Evolutionary conservation across 148 eudicot species (phyloP), one percentile per base, ranked within the genome.

Genomic region (Fagopyrum tataricum): DNA sequence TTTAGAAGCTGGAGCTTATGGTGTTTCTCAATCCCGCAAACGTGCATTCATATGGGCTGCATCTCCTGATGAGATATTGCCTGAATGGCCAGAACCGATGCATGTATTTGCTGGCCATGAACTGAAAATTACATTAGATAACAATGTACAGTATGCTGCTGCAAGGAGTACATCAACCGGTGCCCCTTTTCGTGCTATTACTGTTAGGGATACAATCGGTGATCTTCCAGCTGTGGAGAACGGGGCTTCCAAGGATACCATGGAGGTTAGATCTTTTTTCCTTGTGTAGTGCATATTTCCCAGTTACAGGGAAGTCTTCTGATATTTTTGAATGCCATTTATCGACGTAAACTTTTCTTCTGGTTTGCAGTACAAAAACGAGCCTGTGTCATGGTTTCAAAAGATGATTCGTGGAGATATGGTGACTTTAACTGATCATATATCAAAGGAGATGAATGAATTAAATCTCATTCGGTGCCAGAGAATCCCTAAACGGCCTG

Each of bases 31-130:
- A 76, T 87, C 99, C 46, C 82, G 99, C 49, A 95, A 95, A 75
- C 91, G 99, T 75, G 99, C 97, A 53, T 95, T 95, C 71, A 95
- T 95, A 71, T 95, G 99, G 99, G 99, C 99, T 44, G 96, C 97
- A 6, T 82, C 97, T 77, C 99, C 99, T 20, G 85, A 95, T 52
- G 92, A 91, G 81, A 81, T 62, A 69, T 87, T 95, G 52, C 99
- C 99, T 14, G 97, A 91, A 44, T 95, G 99, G 99, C 99, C 99
- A 20, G 99, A 91, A 83, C 99, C 97, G 44, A 88, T 95, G 96
- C 94, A 95, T 85, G 99, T 92, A 52, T 95, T 95, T 90, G 90
- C 94, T 69, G 91, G 88, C 40, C 87, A 92, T 20, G 92, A 95
- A 83, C 84, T 90, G 42, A 91, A 78, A 77, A 77, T 95, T 62